Evolutionary conservation across 345 rosid genomes (phyloP).

Genomic region (Salix exigua): DNA sequence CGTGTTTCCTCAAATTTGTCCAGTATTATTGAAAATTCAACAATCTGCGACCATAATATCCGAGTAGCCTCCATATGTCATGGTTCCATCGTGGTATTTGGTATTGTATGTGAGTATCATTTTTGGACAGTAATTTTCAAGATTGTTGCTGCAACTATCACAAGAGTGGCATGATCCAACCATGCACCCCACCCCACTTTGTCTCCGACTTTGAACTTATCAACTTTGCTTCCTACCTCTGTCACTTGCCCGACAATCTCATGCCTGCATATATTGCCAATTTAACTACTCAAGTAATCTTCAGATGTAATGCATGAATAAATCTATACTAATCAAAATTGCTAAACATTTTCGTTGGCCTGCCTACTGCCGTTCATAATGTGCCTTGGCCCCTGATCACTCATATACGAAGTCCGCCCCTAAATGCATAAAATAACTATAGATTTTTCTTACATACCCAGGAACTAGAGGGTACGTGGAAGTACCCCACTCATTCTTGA

Average conservation of each 20-base stretch:
- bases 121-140: background rate
- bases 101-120: background rate
- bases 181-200: background rate
- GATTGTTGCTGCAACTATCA: background rate
- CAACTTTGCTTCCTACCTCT: background rate
- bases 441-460: background rate
- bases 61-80: background rate
- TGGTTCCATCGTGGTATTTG: background rate
- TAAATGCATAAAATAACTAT: too few relatives aligned
- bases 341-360: too few relatives aligned
- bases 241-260: background rate
- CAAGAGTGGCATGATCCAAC: background rate
- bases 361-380: too few relatives aligned
- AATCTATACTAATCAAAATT: too few relatives aligned
- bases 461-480: background rate
- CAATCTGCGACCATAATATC: background rate
- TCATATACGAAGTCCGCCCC: too few relatives aligned
- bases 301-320: too few relatives aligned
- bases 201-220: background rate
- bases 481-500: background rate
- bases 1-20: too few relatives aligned
- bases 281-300: too few relatives aligned
- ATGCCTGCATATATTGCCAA: background rate
- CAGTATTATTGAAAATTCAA: too few relatives aligned
- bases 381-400: too few relatives aligned